Conservation (phyloP, 23 red algal genomes). For the Chondrus crispus region DNA sequence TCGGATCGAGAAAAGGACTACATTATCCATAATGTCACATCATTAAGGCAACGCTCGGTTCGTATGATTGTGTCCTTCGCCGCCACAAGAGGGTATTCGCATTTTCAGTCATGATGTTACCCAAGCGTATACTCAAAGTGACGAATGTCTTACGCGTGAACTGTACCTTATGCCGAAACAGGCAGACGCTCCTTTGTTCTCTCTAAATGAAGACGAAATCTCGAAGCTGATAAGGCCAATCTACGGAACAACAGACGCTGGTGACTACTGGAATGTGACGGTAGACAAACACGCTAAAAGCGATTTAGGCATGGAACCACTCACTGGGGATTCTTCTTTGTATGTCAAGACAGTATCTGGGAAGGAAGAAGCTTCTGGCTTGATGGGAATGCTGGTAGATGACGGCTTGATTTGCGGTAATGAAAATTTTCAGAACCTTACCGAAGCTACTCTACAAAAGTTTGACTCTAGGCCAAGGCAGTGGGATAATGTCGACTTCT, state of each 20-base stretch:
- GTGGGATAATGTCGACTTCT: conserved; percentile 25
- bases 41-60: neutral
- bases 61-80: neutral
- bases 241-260: conserved; percentile 13
- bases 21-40: neutral
- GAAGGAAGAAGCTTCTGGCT: neutral
- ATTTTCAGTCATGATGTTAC: conserved; percentile 12
- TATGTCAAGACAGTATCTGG: neutral
- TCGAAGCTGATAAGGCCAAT: neutral
- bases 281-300: neutral
- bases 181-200: neutral
- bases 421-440: neutral
- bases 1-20: neutral
- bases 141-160: neutral
- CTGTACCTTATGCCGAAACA: neutral
- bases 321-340: conserved; percentile 1
- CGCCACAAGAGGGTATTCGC: neutral
- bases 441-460: neutral
- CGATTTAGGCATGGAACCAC: neutral
- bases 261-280: conserved; percentile 29
- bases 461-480: conserved; percentile 28
- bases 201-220: neutral
- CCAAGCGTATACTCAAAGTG: conserved; percentile 28
- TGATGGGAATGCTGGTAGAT: neutral
- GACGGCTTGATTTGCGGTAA: neutral